Percentiles rank a stretch among this genome's conserved stretches.
Evolutionary conservation across 345 rosid genomes (phyloP).

Genomic region (Hypericum perforatum): DNA sequence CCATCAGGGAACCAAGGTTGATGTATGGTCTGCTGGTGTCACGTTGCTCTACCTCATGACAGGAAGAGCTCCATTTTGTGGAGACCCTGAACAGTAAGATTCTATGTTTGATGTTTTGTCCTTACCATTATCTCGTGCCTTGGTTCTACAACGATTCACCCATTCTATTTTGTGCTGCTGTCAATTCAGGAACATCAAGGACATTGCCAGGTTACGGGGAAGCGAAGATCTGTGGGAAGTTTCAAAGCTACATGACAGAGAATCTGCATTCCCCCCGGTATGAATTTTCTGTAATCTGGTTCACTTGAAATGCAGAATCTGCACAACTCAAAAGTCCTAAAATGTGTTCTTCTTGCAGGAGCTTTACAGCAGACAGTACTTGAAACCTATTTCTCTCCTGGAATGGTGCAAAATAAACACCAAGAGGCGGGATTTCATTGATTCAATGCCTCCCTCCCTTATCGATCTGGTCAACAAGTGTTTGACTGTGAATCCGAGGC

Average conservation of each 20-base stretch:
- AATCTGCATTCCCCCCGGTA: constrained; percentile 78
- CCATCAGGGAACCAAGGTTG: constrained; percentile 86
- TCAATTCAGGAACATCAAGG: constrained; percentile 67
- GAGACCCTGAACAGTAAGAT: constrained; percentile 88
- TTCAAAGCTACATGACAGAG: constrained; percentile 72
- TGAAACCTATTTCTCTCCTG: constrained; percentile 30
- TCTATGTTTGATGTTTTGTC: constrained; percentile 6
- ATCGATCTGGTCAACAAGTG: constrained; percentile 80
- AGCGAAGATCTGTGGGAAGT: constrained; percentile 97
- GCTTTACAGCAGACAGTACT: constrained; percentile 36
- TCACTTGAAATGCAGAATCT: neutral
- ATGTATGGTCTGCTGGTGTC: constrained; percentile 96
- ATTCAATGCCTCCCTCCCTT: constrained; percentile 45
- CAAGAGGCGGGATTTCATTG: constrained; percentile 53
- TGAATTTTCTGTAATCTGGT: neutral
- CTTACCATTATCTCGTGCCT: neutral
- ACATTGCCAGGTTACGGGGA: constrained; percentile 74
- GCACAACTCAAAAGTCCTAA: neutral
- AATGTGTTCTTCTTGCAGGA: constrained; percentile 41
- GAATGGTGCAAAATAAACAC: constrained; percentile 67
- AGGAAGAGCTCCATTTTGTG: constrained; percentile 72
- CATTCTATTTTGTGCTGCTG: neutral
- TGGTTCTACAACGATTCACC: neutral
- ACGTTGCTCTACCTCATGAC: constrained; percentile 69
- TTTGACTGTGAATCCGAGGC: constrained; percentile 70